Percentiles rank a stretch among this genome's conserved stretches.
Evolutionary conservation across 768 basidiomycete species (phyloP).

Genomic region (Tricholomella constricta): DNA sequence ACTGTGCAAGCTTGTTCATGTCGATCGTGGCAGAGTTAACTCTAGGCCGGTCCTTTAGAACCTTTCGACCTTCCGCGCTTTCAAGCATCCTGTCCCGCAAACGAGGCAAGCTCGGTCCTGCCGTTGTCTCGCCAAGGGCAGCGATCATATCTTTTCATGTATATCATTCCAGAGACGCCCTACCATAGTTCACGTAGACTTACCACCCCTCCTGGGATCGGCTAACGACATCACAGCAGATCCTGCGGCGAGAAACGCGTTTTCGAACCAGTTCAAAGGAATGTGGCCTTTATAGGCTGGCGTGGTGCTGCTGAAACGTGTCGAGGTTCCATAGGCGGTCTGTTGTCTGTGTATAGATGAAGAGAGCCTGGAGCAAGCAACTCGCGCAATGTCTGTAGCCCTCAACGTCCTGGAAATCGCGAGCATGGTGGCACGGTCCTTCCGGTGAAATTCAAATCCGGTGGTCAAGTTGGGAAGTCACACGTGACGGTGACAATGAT

Average conservation of each 20-base stretch:
- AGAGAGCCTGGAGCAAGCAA: not conserved
- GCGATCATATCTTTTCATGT: conserved; percentile 84
- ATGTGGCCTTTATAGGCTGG: conserved; percentile 80
- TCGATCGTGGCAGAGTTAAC: conserved; percentile 78
- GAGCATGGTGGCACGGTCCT: conserved; percentile 7
- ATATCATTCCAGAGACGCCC: not conserved
- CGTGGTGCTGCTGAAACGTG: conserved; percentile 27
- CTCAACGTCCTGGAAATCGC: not conserved
- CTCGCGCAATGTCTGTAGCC: not conserved
- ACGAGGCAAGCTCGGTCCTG: conserved; percentile 72
- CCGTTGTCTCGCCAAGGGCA: conserved; percentile 90
- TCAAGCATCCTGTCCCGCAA: conserved; percentile 78
- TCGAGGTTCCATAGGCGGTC: not conserved
- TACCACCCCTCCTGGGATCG: conserved; percentile 85
- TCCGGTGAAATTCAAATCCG: too few relatives aligned
- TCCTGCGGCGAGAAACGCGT: conserved; percentile 82
- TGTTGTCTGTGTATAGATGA: not conserved
- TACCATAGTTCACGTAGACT: conserved; percentile 26
- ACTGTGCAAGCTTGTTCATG: conserved; percentile 61
- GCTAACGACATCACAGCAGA: conserved; percentile 80
- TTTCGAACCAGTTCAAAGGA: conserved; percentile 81
- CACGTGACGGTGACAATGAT: not conserved
- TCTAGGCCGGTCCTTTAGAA: conserved; percentile 82
- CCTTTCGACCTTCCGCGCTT: conserved; percentile 78
- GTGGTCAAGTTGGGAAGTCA: not conserved